Percentiles rank a stretch among this genome's conserved stretches.
These are phyloP conservation scores for Venturia asperata DNA, from an alignment of 2,329 filamentous ascomycete species.

Conservation along the genomic window DNA sequence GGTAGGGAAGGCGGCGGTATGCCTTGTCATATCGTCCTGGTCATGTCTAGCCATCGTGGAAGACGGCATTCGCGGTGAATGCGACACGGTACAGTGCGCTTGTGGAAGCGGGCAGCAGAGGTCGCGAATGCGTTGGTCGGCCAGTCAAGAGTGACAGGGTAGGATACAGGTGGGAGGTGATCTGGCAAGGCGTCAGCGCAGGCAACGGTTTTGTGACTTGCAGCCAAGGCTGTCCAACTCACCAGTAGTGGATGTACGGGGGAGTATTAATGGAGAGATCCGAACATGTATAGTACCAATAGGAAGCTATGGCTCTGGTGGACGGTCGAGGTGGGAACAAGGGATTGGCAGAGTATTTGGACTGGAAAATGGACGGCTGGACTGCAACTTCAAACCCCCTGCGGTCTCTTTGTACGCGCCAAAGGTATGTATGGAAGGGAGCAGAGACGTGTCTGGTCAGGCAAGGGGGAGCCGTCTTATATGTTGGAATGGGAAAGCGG, in stretches of 20 bases:
- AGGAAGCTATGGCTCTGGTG: not conserved
- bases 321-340: not conserved
- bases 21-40: not conserved
- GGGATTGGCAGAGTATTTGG: constrained; percentile 9
- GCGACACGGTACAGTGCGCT: not conserved
- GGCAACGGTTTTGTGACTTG: not conserved
- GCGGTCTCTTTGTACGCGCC: not conserved
- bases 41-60: not conserved
- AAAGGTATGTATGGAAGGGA: not conserved
- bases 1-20: not conserved
- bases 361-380: not conserved
- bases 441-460: not conserved
- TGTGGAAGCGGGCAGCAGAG: not conserved
- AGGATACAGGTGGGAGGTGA: not conserved
- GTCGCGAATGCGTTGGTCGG: not conserved
- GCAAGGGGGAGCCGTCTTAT: not conserved
- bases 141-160: not conserved
- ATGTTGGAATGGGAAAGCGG: constrained; percentile 5
- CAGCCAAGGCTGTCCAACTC: not conserved
- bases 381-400: constrained; percentile 1
- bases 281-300: constrained; percentile 3
- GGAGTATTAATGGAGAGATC: not conserved
- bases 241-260: not conserved
- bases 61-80: not conserved
- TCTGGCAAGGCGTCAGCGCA: constrained; percentile 11